Base-by-base conservation (phyloP, 768 basidiomycete genomes). In the Xerocomellus amylosporus region DNA sequence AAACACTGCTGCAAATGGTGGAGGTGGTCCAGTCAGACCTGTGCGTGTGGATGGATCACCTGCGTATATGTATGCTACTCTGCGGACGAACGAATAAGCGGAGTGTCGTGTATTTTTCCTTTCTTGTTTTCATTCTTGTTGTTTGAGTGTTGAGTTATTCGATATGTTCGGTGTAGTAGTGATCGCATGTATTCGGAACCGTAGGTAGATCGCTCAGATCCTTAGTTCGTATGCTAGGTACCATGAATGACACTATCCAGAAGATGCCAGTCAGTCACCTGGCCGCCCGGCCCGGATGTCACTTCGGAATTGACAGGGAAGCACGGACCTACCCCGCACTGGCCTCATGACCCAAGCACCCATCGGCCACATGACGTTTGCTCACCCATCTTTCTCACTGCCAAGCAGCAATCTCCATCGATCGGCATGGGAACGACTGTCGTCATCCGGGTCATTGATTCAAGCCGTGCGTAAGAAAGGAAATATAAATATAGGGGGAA, bases 1-100 rank as follows among this genome's bases (percentile, higher is more conserved):
- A 5, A 69, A 71, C 38, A 69, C 69, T 43, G 43, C 53, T 30
- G 60, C 56, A 2, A 70, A 70, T 17, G 63, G 51, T 1, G 64
- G 59, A 42, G 62, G 56, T 6, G 37, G 66, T 22, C 55, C 64
- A 3, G 51, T 58, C 12, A 57, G 67, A 15, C 56, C 50, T 28
- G 53, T 53, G 42, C 62, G 70, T 44, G 38, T 58, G 14, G 55
- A 46, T 2, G 54, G 53, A 1, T 71, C 64, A 2, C 62, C 70
- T 10, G 52, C 41, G 30, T 61, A 60, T 46, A 51, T 50, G 15
- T 68, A 70, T 45, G 19, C 45, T 34, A 55, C 51, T 8, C 33
- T 59, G 47, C 50, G 49, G 49, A 40, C 54, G 44, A 49, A 56
- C 41, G 63, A 67, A 40, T 63, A 37, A 49, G 42, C 20, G 14